Conservation (phyloP, 306 rosid genomes). For the Arachis stenosperma region DNA sequence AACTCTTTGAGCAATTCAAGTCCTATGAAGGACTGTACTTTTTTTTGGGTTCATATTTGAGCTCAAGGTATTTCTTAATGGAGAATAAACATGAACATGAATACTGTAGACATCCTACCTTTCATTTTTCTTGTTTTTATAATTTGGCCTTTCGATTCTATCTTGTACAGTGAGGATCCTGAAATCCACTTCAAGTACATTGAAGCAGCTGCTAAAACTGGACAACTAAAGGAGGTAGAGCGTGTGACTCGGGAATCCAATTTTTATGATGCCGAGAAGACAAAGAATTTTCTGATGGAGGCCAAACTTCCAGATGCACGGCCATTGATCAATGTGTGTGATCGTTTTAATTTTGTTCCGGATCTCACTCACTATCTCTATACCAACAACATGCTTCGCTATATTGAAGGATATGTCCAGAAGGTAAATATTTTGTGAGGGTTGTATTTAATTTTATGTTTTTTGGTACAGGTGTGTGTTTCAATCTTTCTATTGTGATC, state of each 20-base stretch:
- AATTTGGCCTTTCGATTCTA: slow-evolving; percentile 3
- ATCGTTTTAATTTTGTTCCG: slow-evolving; percentile 85
- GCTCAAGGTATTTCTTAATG: slow-evolving; percentile 62
- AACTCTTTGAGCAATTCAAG: slow-evolving; percentile 82
- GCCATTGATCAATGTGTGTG: slow-evolving; percentile 83
- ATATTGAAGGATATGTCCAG: slow-evolving; percentile 86
- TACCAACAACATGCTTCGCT: slow-evolving; percentile 81
- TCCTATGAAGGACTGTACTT: slow-evolving; percentile 87
- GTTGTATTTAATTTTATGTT: slow-evolving; percentile 24
- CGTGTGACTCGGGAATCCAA: slow-evolving; percentile 85
- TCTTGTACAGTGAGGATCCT: slow-evolving; percentile 71
- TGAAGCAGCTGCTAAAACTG: slow-evolving; percentile 87
- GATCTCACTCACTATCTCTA: slow-evolving; percentile 89
- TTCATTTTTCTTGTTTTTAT: not conserved
- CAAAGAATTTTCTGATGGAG: slow-evolving; percentile 83
- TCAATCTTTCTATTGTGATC: slow-evolving; percentile 10
- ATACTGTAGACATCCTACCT: not conserved
- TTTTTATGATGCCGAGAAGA: slow-evolving; percentile 76
- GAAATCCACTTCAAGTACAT: slow-evolving; percentile 85
- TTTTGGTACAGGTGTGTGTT: slow-evolving; percentile 36
- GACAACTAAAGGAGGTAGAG: slow-evolving; percentile 85
- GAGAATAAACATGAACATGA: not conserved
- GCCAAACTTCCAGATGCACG: slow-evolving; percentile 88
- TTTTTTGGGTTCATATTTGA: slow-evolving; percentile 78
- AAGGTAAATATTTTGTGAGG: slow-evolving; percentile 62